phyloP scores from a whole-genome alignment of 2,329 filamentous ascomycete genomes.

The Metarhizium rileyi region DNA sequence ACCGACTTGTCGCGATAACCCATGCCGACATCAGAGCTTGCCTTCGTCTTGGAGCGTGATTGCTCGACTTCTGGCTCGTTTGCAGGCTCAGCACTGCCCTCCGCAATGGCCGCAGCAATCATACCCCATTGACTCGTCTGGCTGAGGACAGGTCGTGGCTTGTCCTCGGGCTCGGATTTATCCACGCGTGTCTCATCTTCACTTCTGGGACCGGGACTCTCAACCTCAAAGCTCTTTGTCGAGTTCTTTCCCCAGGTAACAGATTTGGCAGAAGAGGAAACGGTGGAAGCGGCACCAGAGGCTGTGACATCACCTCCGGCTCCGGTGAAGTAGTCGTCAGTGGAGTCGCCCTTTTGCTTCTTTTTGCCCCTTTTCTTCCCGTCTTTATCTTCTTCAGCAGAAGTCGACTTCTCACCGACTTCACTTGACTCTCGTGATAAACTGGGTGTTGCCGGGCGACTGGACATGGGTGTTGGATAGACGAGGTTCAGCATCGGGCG shows the following conservation, averaged over 20 bases:
- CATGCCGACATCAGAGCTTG: slow-evolving; percentile 6
- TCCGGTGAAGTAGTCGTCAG: slow-evolving; percentile 27
- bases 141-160: slow-evolving; percentile 24
- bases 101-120: slow-evolving; percentile 39
- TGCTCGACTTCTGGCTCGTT: slow-evolving; percentile 21
- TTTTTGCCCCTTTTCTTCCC: slow-evolving; percentile 9
- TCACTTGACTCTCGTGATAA: slow-evolving; percentile 7
- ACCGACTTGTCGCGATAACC: slow-evolving; percentile 12
- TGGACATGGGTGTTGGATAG: slow-evolving; percentile 44
- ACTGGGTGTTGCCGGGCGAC: slow-evolving; percentile 34
- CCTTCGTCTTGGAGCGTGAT: slow-evolving; percentile 5
- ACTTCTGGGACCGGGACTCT: slow-evolving; percentile 41
- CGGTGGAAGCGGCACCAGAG: slow-evolving; percentile 1
- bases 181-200: slow-evolving; percentile 16
- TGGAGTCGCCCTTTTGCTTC: slow-evolving; percentile 14
- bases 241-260: slow-evolving; percentile 58
- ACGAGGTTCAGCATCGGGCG: slow-evolving; percentile 52
- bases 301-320: slow-evolving; percentile 31
- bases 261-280: slow-evolving; percentile 37
- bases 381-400: slow-evolving; percentile 5
- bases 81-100: slow-evolving; percentile 27
- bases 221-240: slow-evolving; percentile 53
- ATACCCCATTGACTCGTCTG: slow-evolving; percentile 41
- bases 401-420: background rate
- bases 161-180: slow-evolving; percentile 19